Evolutionary conservation across 345 rosid species (phyloP).

Genomic region (Gossypium stocksii): DNA sequence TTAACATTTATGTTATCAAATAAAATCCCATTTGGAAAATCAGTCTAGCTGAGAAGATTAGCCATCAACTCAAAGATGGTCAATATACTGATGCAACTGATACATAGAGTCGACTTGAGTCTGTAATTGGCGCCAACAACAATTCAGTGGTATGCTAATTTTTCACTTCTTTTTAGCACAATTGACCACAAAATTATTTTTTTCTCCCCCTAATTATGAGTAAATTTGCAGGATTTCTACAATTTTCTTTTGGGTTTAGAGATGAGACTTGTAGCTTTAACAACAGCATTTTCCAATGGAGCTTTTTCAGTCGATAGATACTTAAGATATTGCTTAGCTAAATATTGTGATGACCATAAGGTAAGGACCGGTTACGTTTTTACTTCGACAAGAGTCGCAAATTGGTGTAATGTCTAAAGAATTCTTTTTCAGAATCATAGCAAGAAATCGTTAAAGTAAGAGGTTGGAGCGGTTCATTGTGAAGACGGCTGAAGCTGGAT

Average conservation of each 20-base stretch:
- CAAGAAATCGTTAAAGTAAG: too few species aligned
- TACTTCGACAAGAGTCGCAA: too few species aligned
- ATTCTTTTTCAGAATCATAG: too few species aligned
- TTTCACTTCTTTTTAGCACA: background rate
- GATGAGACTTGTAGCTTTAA: slow-evolving; percentile 38
- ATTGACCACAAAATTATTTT: background rate
- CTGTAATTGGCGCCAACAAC: slow-evolving; percentile 32
- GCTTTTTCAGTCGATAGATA: slow-evolving; percentile 35
- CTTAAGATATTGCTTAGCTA: slow-evolving; percentile 30
- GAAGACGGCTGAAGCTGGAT: slow-evolving; percentile 46
- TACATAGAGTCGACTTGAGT: slow-evolving; percentile 62
- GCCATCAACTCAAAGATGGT: slow-evolving; percentile 47
- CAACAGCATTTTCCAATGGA: slow-evolving; percentile 24
- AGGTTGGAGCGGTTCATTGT: slow-evolving; percentile 6
- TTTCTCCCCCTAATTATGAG: background rate
- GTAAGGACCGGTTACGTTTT: too few species aligned
- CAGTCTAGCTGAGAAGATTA: slow-evolving; percentile 63
- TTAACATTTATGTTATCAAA: background rate
- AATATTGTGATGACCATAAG: too few species aligned
- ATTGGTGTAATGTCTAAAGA: too few species aligned
- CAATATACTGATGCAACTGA: slow-evolving; percentile 45
- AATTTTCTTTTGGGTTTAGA: slow-evolving; percentile 63
- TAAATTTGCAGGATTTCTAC: slow-evolving; percentile 59
- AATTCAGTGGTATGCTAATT: slow-evolving; percentile 50
- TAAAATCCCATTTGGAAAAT: background rate